These are phyloP conservation scores for Lactifluus echinatus DNA, from an alignment of 768 basidiomycete genomes.

Conservation along the genomic window DNA sequence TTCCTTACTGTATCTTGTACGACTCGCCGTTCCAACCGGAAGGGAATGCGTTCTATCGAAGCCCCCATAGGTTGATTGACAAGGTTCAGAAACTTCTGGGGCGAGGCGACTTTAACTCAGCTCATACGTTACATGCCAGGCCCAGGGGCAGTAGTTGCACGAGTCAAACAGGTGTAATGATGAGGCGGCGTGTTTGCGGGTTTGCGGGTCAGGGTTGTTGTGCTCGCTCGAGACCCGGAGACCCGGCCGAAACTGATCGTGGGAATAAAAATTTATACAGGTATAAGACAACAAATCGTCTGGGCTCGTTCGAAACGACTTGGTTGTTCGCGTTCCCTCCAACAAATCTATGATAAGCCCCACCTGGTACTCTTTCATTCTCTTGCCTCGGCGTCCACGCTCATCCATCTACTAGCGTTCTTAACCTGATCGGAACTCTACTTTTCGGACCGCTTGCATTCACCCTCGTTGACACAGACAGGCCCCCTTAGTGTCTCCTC, in stretches of 20 bases:
- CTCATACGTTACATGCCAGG: too few species aligned
- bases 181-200: neutral
- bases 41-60: neutral
- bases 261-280: slow-evolving; percentile 1
- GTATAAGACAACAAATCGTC: neutral
- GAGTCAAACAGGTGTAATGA: neutral
- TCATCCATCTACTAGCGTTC: slow-evolving; percentile 21
- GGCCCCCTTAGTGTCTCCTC: slow-evolving; percentile 57
- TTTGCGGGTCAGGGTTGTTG: neutral
- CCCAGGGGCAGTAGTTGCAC: too few species aligned
- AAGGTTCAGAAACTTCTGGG: too few species aligned
- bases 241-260: too few species aligned
- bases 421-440: slow-evolving; percentile 39
- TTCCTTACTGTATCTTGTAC: neutral
- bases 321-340: neutral
- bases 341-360: slow-evolving; percentile 23
- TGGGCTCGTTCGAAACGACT: neutral
- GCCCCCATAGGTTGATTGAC: too few species aligned
- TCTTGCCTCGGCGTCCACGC: neutral
- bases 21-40: neutral
- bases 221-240: too few species aligned
- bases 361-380: slow-evolving; percentile 11
- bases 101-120: too few species aligned
- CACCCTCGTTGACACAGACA: slow-evolving; percentile 57
- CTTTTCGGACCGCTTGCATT: slow-evolving; percentile 54